Conservation (phyloP, 2,329 filamentous ascomycete species). For the Ceratocystis albifundus region DNA sequence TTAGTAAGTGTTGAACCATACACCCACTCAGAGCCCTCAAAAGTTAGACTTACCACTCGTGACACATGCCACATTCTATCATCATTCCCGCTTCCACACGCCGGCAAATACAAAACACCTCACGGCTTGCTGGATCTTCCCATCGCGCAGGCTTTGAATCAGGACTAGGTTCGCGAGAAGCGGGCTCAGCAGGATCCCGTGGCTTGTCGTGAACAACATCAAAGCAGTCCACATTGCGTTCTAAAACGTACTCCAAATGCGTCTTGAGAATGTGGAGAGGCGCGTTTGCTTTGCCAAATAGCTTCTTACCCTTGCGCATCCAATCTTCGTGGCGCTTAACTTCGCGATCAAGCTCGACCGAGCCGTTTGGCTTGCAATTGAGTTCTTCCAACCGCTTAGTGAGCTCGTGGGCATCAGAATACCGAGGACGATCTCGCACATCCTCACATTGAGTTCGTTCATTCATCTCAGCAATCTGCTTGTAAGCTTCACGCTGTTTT, state of each 20-base stretch:
- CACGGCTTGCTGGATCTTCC: conserved; percentile 52
- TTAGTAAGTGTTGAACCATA: background rate
- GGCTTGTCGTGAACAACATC: conserved; percentile 76
- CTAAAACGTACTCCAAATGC: conserved; percentile 86
- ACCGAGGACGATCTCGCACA: conserved; percentile 69
- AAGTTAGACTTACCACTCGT: conserved; percentile 68
- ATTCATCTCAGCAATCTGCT: conserved; percentile 71
- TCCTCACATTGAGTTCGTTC: conserved; percentile 65
- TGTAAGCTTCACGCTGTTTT: conserved; percentile 89
- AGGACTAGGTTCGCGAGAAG: conserved; percentile 65
- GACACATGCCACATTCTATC: conserved; percentile 97
- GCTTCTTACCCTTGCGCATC: conserved; percentile 96
- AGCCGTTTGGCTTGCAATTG: conserved; percentile 84
- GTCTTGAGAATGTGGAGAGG: conserved; percentile 89
- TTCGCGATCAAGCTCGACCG: conserved; percentile 85
- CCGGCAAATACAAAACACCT: conserved; percentile 95
- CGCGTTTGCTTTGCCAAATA: conserved; percentile 96
- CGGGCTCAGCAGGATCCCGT: conserved; percentile 78
- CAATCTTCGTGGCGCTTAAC: conserved; percentile 94
- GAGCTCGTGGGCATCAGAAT: conserved; percentile 79
- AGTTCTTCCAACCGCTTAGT: conserved; percentile 78
- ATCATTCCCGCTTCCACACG: conserved; percentile 94
- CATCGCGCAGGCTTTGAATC: conserved; percentile 42
- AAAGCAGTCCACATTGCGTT: conserved; percentile 83
- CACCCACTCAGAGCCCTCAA: too few relatives aligned